phyloP scores from a whole-genome alignment of 768 basidiomycete species.

The Crucibulum laeve region DNA sequence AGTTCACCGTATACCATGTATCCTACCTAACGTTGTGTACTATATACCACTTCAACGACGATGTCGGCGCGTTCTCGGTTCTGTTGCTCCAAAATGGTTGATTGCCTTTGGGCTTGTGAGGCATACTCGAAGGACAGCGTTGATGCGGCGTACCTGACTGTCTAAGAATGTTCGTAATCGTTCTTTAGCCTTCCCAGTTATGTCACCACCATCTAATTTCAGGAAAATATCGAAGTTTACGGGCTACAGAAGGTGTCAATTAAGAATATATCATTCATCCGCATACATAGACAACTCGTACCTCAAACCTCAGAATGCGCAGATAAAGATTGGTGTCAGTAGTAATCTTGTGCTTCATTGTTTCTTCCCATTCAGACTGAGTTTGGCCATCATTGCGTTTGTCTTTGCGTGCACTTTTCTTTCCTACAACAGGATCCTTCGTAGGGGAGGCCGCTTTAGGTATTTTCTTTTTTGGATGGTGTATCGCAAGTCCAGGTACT shows the following conservation, averaged over 20 bases:
- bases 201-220: constrained; percentile 30
- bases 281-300: constrained; percentile 18
- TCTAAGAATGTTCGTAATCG: constrained; percentile 51
- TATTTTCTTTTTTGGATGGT: no score
- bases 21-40: constrained; percentile 8
- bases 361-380: constrained; percentile 36
- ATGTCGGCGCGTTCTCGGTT: constrained; percentile 13
- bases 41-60: neutral
- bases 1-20: no score
- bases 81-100: constrained; percentile 42
- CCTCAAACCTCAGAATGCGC: constrained; percentile 66
- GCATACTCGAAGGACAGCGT: constrained; percentile 2
- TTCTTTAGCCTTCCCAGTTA: constrained; percentile 19
- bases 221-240: constrained; percentile 53
- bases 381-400: constrained; percentile 11
- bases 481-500: no score
- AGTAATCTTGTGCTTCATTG: constrained; percentile 37
- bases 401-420: no score
- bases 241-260: constrained; percentile 34
- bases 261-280: neutral
- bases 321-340: constrained; percentile 43
- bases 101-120: constrained; percentile 36
- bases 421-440: no score
- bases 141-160: constrained; percentile 36
- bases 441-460: no score